Percentiles rank a stretch among this genome's conserved stretches.
phyloP scores from a whole-genome alignment of 108 stramenopile genomes.

The Conticribra guillardii region DNA sequence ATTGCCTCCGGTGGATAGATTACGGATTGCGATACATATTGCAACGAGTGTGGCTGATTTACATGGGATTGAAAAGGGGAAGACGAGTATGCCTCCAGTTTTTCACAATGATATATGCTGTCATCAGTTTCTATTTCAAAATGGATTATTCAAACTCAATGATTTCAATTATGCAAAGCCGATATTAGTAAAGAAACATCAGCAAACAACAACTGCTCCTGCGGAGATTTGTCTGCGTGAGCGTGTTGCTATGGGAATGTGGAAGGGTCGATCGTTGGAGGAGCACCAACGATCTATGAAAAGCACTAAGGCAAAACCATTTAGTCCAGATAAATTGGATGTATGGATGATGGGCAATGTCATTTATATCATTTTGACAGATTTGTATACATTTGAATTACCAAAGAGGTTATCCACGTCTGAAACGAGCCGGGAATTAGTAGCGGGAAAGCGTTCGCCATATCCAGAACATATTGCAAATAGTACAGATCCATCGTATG shows the following conservation, averaged over 20 bases:
- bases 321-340: conserved; percentile 41
- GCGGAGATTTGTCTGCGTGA: conserved; percentile 23
- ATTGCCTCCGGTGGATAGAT: conserved; percentile 21
- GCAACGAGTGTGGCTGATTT: conserved; percentile 59
- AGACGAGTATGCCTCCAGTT: conserved; percentile 24
- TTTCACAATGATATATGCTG: conserved; percentile 63
- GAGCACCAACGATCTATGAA: conserved; percentile 7
- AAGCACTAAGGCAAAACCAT: neutral
- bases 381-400: conserved; percentile 43
- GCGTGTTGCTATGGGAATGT: conserved; percentile 28
- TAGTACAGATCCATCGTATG: conserved; percentile 42
- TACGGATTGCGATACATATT: conserved; percentile 42
- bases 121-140: conserved; percentile 59
- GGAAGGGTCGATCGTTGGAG: conserved; percentile 51
- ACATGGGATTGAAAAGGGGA: conserved; percentile 51
- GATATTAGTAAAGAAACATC: conserved; percentile 26
- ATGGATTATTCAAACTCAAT: conserved; percentile 64
- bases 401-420: conserved; percentile 28
- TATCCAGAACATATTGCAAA: conserved; percentile 39
- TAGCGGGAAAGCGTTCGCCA: conserved; percentile 25
- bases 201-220: neutral
- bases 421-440: conserved; percentile 17
- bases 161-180: conserved; percentile 56
- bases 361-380: conserved; percentile 45
- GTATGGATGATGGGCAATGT: conserved; percentile 58